Evolutionary conservation across 257 asterid genomes (phyloP).

Genomic region (Rhazya stricta): DNA sequence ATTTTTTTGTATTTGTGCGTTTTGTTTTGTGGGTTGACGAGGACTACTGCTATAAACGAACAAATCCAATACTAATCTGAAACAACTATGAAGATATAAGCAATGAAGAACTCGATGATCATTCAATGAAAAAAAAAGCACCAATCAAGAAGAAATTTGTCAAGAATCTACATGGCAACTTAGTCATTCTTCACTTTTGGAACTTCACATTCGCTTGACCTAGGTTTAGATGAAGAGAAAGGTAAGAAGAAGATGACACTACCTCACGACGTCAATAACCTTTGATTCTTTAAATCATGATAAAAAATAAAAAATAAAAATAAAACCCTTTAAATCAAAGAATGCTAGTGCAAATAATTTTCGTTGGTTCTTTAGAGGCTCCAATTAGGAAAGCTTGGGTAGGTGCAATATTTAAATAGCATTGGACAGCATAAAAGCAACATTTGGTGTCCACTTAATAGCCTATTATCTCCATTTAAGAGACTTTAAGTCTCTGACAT

Average conservation of each 20-base stretch:
- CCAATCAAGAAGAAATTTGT: background rate
- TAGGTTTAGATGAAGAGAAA: background rate
- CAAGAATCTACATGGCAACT: background rate
- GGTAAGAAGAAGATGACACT: background rate
- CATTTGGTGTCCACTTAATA: constrained; percentile 6
- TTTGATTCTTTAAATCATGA: too few relatives aligned
- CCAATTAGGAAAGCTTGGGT: background rate
- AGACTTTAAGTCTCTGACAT: background rate
- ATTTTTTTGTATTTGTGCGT: background rate
- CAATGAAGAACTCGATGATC: background rate
- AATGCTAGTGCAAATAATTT: background rate
- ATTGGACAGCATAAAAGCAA: constrained; percentile 5
- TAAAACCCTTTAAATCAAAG: too few relatives aligned
- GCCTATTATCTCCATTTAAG: constrained; percentile 3
- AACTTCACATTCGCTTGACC: background rate
- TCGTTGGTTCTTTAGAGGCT: background rate
- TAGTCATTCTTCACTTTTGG: background rate
- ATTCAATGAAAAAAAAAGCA: background rate
- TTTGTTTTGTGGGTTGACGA: background rate
- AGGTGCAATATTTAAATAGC: background rate
- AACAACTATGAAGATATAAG: background rate
- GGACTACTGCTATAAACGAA: background rate
- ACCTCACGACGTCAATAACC: too few relatives aligned
- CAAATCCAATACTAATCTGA: background rate
- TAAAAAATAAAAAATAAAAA: too few relatives aligned